Percentiles rank a stretch among this genome's conserved stretches.
Conservation (phyloP, 2,329 filamentous ascomycete genomes). For the Hypoxylon sp. region DNA sequence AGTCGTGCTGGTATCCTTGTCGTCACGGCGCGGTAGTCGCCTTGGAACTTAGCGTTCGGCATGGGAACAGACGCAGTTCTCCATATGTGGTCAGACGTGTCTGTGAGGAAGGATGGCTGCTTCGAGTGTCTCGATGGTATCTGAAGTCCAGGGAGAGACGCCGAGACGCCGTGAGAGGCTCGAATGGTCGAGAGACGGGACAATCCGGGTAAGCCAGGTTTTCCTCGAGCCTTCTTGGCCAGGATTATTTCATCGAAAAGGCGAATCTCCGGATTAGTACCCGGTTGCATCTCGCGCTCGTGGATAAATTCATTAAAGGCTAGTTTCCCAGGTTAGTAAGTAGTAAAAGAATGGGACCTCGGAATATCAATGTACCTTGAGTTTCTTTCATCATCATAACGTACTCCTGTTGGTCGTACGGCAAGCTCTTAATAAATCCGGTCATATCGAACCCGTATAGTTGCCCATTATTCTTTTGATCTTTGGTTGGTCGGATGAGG, state of each 20-base stretch:
- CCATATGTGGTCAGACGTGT: slow-evolving; percentile 84
- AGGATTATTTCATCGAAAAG: slow-evolving; percentile 88
- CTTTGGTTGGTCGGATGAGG: slow-evolving; percentile 68
- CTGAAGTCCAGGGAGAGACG: slow-evolving; percentile 54
- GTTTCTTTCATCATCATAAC: slow-evolving; percentile 73
- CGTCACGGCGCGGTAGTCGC: slow-evolving; percentile 70
- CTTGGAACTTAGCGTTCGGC: slow-evolving; percentile 70
- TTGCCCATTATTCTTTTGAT: slow-evolving; percentile 71
- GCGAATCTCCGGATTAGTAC: slow-evolving; percentile 73
- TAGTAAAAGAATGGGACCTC: not conserved
- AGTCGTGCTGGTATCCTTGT: slow-evolving; percentile 82
- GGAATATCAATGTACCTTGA: slow-evolving; percentile 63
- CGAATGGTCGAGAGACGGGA: slow-evolving; percentile 71
- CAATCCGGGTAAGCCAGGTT: slow-evolving; percentile 72
- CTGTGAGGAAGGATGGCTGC: slow-evolving; percentile 72
- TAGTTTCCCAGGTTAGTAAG: slow-evolving; percentile 50
- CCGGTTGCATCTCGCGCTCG: slow-evolving; percentile 75
- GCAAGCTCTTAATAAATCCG: slow-evolving; percentile 72
- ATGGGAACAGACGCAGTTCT: slow-evolving; percentile 72
- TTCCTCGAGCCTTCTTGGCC: slow-evolving; percentile 77
- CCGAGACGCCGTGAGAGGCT: slow-evolving; percentile 64
- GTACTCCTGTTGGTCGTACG: slow-evolving; percentile 74
- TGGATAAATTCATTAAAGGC: slow-evolving; percentile 88
- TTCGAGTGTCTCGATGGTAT: slow-evolving; percentile 55
- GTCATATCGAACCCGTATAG: slow-evolving; percentile 74